Evolutionary conservation across 2,329 filamentous ascomycete genomes (phyloP).

Genomic region (Herpotrichia juniperi): DNA sequence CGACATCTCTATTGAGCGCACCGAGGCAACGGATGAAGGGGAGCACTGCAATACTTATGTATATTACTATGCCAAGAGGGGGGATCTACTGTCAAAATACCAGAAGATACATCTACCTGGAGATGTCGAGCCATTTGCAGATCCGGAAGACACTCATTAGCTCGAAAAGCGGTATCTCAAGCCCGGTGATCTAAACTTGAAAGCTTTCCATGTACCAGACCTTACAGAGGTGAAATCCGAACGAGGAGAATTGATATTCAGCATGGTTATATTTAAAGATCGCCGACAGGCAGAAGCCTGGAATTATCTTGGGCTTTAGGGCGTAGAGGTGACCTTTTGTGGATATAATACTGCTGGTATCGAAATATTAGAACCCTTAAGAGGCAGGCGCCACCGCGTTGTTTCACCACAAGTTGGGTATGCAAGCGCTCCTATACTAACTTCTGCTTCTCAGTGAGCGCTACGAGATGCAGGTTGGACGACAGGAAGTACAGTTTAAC

Average conservation of each 20-base stretch:
- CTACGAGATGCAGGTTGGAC: constrained; percentile 56
- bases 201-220: constrained; percentile 31
- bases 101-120: constrained; percentile 26
- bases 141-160: constrained; percentile 57
- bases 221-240: constrained; percentile 21
- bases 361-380: constrained; percentile 46
- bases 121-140: constrained; percentile 25
- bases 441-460: constrained; percentile 55
- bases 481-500: constrained; percentile 56
- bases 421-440: constrained; percentile 60
- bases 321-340: constrained; percentile 54
- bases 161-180: constrained; percentile 62
- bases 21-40: constrained; percentile 52
- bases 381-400: constrained; percentile 54
- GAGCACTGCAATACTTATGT: constrained; percentile 28
- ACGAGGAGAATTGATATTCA: constrained; percentile 55
- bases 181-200: constrained; percentile 58
- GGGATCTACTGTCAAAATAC: constrained; percentile 25
- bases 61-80: constrained; percentile 23
- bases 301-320: constrained; percentile 58
- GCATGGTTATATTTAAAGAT: constrained; percentile 64
- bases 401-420: constrained; percentile 59
- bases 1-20: constrained; percentile 61
- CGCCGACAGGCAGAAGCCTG: constrained; percentile 59
- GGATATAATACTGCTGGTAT: constrained; percentile 52